Evolutionary conservation across 495 filamentous ascomycete genomes (phyloP), one percentile per base, ranked within the genome.

Genomic region (Penicillium macrosclerotiorum): DNA sequence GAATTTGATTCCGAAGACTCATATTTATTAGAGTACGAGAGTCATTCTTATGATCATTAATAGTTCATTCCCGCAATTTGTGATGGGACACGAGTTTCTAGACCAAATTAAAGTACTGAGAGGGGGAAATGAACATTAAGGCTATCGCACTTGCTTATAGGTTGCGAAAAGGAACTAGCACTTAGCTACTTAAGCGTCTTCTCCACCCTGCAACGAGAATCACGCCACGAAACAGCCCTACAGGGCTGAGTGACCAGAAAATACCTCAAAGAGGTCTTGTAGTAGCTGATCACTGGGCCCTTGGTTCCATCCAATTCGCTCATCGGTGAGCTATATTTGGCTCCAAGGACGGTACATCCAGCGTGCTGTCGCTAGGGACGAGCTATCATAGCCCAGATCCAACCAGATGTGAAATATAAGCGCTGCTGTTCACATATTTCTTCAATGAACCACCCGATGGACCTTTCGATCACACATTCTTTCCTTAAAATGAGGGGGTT

Each of bases 201-300:
- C 37, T 35, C 22, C 8, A 25, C 25, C 12, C 13, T 45, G 17
- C 42, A 41, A 8, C 34, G 23, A n/a, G 9, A 36, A 41, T 37
- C 42, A 31, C 49, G 33, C 13, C 25, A n/a, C 31, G 33, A 25
- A 39, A 25, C 11, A 48, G 40, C 40, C 25, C 25, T 45, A 27
- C 42, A 48, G 45, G 45, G 45, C 45, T 48, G 45, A 48, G n/a
- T n/a, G n/a, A n/a, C n/a, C n/a, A n/a, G n/a, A n/a, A n/a, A n/a
- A n/a, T n/a, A 26, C 14, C 36, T 33, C 25, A 47, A 17, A 24
- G 2, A 2, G 2, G 5, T 3, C 9, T 2, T 8, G n/a, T 13
- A 17, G 31, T 13, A 9, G 17, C 6, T 17, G 18, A 12, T 34
- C 3, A 16, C 30, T 16, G 9, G n/a, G n/a, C n/a, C n/a, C n/a